phyloP scores from a whole-genome alignment of 805 yeast genomes.

The Ogataea ramenticola region DNA sequence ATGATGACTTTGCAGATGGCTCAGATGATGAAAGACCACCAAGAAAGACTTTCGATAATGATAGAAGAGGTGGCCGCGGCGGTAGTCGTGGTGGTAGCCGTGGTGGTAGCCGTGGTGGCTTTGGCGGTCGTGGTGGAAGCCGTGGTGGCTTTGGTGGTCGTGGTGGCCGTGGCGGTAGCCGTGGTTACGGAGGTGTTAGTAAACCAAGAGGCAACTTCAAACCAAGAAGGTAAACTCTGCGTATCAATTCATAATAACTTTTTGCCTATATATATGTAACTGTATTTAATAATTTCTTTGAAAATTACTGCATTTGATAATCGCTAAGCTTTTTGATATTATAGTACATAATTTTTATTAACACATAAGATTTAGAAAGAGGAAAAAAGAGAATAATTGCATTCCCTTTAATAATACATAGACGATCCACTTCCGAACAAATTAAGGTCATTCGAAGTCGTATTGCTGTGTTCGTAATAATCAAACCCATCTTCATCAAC shows the following conservation, averaged over 20 bases:
- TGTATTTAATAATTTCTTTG: too few species aligned
- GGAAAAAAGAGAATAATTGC: too few species aligned
- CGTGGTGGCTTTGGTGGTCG: too few species aligned
- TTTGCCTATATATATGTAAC: too few species aligned
- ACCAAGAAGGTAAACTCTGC: slow-evolving; percentile 9
- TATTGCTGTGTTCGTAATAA: slow-evolving; percentile 18
- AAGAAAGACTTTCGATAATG: background rate
- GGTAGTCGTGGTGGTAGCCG: background rate
- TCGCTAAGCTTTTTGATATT: too few species aligned
- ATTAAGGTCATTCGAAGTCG: slow-evolving; percentile 3
- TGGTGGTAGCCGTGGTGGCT: slow-evolving; percentile 5
- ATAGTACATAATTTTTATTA: too few species aligned
- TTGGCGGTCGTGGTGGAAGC: too few species aligned
- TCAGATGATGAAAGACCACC: slow-evolving; percentile 19
- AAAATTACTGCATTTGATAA: too few species aligned
- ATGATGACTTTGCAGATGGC: slow-evolving; percentile 41
- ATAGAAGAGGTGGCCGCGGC: slow-evolving; percentile 1
- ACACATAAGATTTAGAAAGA: too few species aligned
- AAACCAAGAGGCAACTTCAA: slow-evolving; percentile 42
- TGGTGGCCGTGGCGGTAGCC: background rate
- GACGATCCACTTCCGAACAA: slow-evolving; percentile 8
- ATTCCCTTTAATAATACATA: background rate
- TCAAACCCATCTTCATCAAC: slow-evolving; percentile 8
- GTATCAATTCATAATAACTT: too few species aligned
- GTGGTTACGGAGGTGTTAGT: slow-evolving; percentile 13